These are phyloP conservation scores for Paxillus involutus DNA, from an alignment of 768 basidiomycete species.

Conservation along the genomic window DNA sequence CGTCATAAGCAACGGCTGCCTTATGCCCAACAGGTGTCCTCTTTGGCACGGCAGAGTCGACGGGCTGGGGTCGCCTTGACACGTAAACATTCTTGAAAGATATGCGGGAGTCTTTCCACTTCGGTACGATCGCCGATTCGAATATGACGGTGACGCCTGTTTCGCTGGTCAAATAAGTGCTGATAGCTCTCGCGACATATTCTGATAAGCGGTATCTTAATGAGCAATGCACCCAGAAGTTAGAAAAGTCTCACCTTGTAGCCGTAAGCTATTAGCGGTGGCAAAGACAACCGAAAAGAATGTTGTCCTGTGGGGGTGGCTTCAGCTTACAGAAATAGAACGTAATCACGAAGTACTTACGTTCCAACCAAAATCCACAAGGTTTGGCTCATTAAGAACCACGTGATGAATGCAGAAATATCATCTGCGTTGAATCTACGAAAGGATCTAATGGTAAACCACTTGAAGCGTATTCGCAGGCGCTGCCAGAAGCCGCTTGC, in stretches of 20 bases:
- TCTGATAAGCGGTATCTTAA: constrained; percentile 41
- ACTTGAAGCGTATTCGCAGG: constrained; percentile 88
- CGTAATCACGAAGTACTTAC: constrained; percentile 8
- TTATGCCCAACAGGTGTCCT: constrained; percentile 41
- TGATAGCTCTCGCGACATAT: constrained; percentile 83
- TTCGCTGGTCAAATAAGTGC: constrained; percentile 89
- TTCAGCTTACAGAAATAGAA: constrained; percentile 1
- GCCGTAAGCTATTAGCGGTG: constrained; percentile 79
- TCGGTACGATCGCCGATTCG: constrained; percentile 96
- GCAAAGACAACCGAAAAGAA: constrained; percentile 95
- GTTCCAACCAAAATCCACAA: constrained; percentile 93
- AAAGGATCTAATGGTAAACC: constrained; percentile 95
- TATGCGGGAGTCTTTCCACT: constrained; percentile 94
- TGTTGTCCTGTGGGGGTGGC: constrained; percentile 61
- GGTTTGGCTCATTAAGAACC: constrained; percentile 95
- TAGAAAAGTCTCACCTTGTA: constrained; percentile 61
- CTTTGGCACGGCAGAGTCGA: constrained; percentile 14
- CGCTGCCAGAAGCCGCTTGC: constrained; percentile 92
- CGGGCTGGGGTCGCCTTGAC: constrained; percentile 65
- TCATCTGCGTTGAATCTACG: constrained; percentile 95
- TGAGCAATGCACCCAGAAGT: background rate
- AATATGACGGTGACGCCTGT: constrained; percentile 95
- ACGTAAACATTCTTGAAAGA: constrained; percentile 97
- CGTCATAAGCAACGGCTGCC: constrained; percentile 71
- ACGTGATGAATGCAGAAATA: constrained; percentile 92